Conservation (phyloP, 768 basidiomycete genomes). For the Russula foetens region DNA sequence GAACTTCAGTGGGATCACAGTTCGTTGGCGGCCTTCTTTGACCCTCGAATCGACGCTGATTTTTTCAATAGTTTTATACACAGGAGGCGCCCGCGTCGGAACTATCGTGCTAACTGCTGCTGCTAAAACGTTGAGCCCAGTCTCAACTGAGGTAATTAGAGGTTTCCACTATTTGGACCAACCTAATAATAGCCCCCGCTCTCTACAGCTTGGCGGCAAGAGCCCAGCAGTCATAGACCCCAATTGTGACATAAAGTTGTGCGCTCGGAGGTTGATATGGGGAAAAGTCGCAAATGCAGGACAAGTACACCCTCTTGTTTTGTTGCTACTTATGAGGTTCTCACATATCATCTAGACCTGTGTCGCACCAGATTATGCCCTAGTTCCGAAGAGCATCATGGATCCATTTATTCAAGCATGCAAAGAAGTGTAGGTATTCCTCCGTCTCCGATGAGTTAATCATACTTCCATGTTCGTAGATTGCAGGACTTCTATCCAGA, state of each 20-base stretch:
- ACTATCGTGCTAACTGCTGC: conserved; percentile 65
- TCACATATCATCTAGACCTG: conserved; percentile 44
- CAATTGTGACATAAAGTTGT: conserved; percentile 51
- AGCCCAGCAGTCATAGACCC: conserved; percentile 71
- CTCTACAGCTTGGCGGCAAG: conserved; percentile 55
- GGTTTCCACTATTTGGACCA: background rate
- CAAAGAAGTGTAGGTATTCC: conserved; percentile 32
- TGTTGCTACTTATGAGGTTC: background rate
- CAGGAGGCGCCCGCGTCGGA: conserved; percentile 50
- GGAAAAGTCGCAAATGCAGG: conserved; percentile 73
- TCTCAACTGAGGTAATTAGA: conserved; percentile 42
- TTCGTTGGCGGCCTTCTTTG: conserved; percentile 26
- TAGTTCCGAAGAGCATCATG: conserved; percentile 37
- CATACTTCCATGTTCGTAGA: conserved; percentile 25
- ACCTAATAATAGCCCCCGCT: background rate
- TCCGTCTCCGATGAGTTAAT: background rate
- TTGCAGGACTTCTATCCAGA: conserved; percentile 49
- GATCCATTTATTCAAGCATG: conserved; percentile 35
- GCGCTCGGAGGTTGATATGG: conserved; percentile 72
- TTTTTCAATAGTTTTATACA: conserved; percentile 46
- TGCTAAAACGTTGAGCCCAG: conserved; percentile 66
- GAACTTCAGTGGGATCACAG: conserved; percentile 63
- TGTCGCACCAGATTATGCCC: conserved; percentile 49
- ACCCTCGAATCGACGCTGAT: conserved; percentile 15
- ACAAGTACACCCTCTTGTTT: conserved; percentile 24